These are phyloP conservation scores for Rhazya stricta DNA, from an alignment of 257 asterid species.

Conservation along the genomic window DNA sequence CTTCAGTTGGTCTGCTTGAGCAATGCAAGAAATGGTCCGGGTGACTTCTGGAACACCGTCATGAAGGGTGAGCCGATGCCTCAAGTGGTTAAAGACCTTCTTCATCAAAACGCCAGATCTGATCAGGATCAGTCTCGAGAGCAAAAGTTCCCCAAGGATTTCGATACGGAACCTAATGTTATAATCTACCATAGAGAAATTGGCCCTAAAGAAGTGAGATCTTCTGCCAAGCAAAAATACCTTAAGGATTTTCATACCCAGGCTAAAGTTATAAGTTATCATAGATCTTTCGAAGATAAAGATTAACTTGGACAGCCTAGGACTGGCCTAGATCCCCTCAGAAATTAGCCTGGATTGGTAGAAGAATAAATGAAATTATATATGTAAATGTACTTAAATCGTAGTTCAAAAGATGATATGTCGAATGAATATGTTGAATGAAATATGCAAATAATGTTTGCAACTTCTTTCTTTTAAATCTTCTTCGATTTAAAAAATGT, in stretches of 20 bases:
- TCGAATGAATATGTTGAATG: neutral
- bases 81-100: neutral
- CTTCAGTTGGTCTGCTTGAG: neutral
- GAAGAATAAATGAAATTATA: neutral
- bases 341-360: neutral
- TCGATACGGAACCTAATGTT: conserved; percentile 7
- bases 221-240: neutral
- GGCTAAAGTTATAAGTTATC: too few species aligned
- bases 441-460: neutral
- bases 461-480: neutral
- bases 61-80: conserved; percentile 10
- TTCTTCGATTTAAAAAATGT: neutral
- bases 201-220: conserved; percentile 13
- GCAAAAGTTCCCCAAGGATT: neutral
- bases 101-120: neutral
- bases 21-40: conserved; percentile 6
- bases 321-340: too few species aligned
- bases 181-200: conserved; percentile 10
- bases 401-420: neutral
- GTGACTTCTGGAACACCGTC: neutral
- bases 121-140: neutral
- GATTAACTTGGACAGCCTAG: too few species aligned
- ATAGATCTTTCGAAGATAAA: too few species aligned
- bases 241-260: too few species aligned
- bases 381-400: neutral